Evolutionary conservation across 345 rosid species (phyloP).

Genomic region (Acer negundo): DNA sequence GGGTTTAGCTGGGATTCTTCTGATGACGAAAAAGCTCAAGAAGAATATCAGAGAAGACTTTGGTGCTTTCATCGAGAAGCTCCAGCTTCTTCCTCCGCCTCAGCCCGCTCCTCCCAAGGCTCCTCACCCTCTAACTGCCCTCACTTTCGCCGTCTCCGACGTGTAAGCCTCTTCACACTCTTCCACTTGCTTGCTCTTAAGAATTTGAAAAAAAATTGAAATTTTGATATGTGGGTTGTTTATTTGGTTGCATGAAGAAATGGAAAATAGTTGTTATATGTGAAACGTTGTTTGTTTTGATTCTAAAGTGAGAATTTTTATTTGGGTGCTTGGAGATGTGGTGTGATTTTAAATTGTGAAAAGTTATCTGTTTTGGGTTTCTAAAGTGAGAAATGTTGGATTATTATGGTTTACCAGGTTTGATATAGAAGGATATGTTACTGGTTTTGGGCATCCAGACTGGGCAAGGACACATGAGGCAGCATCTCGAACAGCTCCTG

Average conservation of each 20-base stretch:
- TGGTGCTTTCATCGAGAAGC: conserved; percentile 84
- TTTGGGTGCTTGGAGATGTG: neutral
- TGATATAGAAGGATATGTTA: conserved; percentile 78
- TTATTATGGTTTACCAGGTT: conserved; percentile 52
- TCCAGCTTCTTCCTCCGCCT: conserved; percentile 90
- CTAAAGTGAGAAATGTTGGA: neutral
- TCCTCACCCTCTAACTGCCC: conserved; percentile 89
- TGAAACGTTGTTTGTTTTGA: neutral
- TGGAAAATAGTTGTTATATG: neutral
- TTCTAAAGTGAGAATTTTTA: neutral
- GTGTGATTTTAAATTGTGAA: neutral
- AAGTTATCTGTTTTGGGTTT: neutral
- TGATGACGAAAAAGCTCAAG: conserved; percentile 65
- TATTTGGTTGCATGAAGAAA: no score
- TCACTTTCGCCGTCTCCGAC: conserved; percentile 86
- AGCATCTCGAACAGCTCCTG: conserved; percentile 62
- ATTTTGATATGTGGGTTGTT: neutral
- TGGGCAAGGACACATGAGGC: conserved; percentile 79
- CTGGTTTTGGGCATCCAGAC: conserved; percentile 95
- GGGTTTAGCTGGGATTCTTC: conserved; percentile 78
- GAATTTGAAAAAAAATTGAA: no score
- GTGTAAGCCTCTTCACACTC: conserved; percentile 39
- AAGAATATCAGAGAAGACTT: conserved; percentile 70
- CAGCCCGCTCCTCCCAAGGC: conserved; percentile 98
- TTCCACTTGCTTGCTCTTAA: neutral